Base-by-base conservation (phyloP, 179 eudicot genomes). In the Actinidia chinensis region DNA sequence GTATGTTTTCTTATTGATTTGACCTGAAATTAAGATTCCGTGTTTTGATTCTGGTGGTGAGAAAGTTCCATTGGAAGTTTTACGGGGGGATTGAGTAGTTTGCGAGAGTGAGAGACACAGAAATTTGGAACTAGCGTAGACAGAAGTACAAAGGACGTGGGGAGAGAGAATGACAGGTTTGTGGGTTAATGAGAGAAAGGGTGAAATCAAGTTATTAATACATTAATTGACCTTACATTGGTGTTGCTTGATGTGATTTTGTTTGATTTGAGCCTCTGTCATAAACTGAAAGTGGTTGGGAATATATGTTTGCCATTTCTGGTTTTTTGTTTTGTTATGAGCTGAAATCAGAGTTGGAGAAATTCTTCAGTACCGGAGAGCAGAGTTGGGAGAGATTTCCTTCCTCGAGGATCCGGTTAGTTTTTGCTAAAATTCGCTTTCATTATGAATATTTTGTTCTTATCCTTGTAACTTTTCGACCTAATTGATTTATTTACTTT, bases 331-430 rank as follows among this genome's bases (percentile, higher is more conserved):
- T 81, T 46, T 61, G 70, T 58, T 50, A 63, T 47, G 83, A 22
- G 71, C 73, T 84, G 88, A 84, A 48, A 33, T 67, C 84, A 94
- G 97, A 94, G 98, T 84, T 94, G 97, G 20, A 97, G 98, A 50
- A 94, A 94, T 71, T 94, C 98, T 25, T 94, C 97, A 0, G 98
- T 94, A 58, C 80, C 93, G 67, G 98, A 94, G 87, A 93, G 98
- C 84, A 87, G 93, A 15, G 98, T 95, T 11, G 98, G 98, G 54
- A 90, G 98, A 55, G 98, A 95, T 66, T 95, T 95, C 79, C 98
- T 95, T 80, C 98, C 98, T 63, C 85, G 98, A 84, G 98, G 98
- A 85, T 95, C 98, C 43, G 98, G 97, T 93, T 68, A 66, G 84
- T 70, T 78, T 65, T 64, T 54, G 11, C 58, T 60, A n/a, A 14